phyloP scores from a whole-genome alignment of 257 asterid species.

The Ophiorrhiza pumila region DNA sequence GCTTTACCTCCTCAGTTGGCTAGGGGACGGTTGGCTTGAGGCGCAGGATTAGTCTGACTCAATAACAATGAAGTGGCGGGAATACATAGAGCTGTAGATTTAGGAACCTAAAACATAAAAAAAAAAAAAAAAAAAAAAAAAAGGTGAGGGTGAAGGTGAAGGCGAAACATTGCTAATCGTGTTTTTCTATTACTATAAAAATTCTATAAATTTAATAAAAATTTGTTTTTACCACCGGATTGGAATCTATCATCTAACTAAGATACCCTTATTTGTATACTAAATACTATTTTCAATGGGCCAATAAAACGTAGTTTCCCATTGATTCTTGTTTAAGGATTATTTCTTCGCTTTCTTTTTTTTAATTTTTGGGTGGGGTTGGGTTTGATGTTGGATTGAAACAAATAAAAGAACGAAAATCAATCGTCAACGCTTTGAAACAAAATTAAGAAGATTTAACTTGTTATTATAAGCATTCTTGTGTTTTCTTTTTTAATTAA shows the following conservation, averaged over 20 bases:
- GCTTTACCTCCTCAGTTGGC: too few species aligned
- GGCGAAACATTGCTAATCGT: background rate
- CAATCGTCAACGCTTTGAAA: background rate
- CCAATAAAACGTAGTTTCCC: background rate
- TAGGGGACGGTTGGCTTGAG: too few species aligned
- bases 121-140: too few species aligned
- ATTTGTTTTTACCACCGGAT: background rate
- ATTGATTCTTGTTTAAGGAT: background rate
- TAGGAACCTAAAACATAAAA: too few species aligned
- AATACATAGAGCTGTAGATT: too few species aligned
- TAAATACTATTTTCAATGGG: background rate
- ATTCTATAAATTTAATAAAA: background rate
- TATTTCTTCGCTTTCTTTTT: background rate
- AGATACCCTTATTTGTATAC: slow-evolving; percentile 1
- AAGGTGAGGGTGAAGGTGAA: too few species aligned
- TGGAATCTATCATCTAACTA: slow-evolving; percentile 21
- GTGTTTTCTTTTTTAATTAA: background rate
- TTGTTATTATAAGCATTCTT: background rate
- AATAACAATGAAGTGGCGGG: too few species aligned
- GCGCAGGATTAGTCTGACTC: too few species aligned
- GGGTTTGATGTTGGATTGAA: too few species aligned
- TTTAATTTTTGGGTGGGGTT: too few species aligned
- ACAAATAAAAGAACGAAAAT: background rate
- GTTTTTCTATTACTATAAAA: background rate
- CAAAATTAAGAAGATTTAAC: background rate